Conservation (phyloP, 768 basidiomycete genomes). For the Boletus rubropictus region DNA sequence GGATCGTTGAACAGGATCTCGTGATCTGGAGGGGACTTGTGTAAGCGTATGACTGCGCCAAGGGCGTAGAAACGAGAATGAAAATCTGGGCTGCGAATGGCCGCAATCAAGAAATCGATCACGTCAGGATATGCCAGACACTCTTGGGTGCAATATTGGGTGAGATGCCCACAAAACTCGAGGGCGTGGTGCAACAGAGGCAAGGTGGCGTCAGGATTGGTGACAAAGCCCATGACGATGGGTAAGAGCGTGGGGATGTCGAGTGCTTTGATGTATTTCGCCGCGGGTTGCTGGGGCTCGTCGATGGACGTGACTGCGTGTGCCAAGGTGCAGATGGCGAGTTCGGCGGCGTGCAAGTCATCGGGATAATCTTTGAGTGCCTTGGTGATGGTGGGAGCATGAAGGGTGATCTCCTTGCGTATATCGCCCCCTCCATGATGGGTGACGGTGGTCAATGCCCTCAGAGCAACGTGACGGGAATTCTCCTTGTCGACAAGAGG, state of each 20-base stretch:
- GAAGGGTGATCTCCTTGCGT: conserved; percentile 45
- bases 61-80: conserved; percentile 46
- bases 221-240: conserved; percentile 37
- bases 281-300: conserved; percentile 34
- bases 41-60: conserved; percentile 48
- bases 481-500: conserved; percentile 45
- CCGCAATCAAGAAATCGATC: conserved; percentile 49
- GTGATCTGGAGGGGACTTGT: conserved; percentile 37
- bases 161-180: conserved; percentile 40
- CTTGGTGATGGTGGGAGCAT: conserved; percentile 37
- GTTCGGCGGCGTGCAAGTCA: conserved; percentile 45
- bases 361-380: conserved; percentile 47
- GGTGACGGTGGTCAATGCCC: conserved; percentile 52
- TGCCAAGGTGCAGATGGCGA: conserved; percentile 45
- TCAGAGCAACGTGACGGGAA: conserved; percentile 49
- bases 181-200: conserved; percentile 49
- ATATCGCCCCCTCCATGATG: conserved; percentile 53
- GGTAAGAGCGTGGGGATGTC: conserved; percentile 42
- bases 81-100: conserved; percentile 51
- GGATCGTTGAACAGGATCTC: conserved; percentile 49
- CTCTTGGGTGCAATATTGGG: conserved; percentile 40
- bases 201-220: conserved; percentile 37
- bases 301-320: conserved; percentile 46
- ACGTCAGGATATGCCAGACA: conserved; percentile 41
- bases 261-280: conserved; percentile 35